phyloP scores from a whole-genome alignment of 2,329 filamentous ascomycete species.

The Arthroderma sp. region DNA sequence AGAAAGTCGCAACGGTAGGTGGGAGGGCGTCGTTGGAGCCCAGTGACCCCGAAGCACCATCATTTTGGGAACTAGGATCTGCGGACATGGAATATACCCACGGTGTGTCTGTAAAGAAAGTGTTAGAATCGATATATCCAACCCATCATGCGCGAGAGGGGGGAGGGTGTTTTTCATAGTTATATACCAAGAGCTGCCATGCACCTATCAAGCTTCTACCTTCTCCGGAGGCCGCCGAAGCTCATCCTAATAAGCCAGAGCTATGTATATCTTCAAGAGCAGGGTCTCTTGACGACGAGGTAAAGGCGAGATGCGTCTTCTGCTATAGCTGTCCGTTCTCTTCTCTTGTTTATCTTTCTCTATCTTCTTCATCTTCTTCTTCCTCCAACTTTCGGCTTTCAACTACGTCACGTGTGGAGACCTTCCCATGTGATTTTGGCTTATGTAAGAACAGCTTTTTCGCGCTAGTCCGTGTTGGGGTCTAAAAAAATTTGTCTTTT shows the following conservation, averaged over 20 bases:
- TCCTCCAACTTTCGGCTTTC: not conserved
- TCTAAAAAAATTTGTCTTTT: slow-evolving; percentile 11
- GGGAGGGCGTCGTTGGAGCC: slow-evolving; percentile 29
- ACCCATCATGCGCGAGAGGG: not conserved
- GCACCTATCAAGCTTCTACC: slow-evolving; percentile 23
- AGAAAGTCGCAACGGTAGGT: slow-evolving; percentile 73
- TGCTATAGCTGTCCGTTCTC: slow-evolving; percentile 8
- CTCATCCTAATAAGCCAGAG: not conserved
- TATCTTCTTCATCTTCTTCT: not conserved
- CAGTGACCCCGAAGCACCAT: slow-evolving; percentile 25
- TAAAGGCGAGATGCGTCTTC: not conserved
- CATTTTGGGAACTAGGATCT: slow-evolving; percentile 28
- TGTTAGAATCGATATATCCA: slow-evolving; percentile 8
- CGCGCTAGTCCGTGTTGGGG: slow-evolving; percentile 11
- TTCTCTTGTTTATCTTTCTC: not conserved
- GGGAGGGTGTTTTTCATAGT: not conserved
- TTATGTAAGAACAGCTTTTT: not conserved
- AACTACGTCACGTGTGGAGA: slow-evolving; percentile 6
- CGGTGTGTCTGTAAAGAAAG: slow-evolving; percentile 34
- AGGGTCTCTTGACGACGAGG: no score
- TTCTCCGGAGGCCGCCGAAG: not conserved
- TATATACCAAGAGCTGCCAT: slow-evolving; percentile 41
- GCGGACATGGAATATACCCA: slow-evolving; percentile 45
- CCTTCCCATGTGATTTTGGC: slow-evolving; percentile 3
- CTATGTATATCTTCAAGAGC: not conserved